These are phyloP conservation scores for Dipodascopsis uninucleata DNA, from an alignment of 805 yeast genomes.

Conservation along the genomic window DNA sequence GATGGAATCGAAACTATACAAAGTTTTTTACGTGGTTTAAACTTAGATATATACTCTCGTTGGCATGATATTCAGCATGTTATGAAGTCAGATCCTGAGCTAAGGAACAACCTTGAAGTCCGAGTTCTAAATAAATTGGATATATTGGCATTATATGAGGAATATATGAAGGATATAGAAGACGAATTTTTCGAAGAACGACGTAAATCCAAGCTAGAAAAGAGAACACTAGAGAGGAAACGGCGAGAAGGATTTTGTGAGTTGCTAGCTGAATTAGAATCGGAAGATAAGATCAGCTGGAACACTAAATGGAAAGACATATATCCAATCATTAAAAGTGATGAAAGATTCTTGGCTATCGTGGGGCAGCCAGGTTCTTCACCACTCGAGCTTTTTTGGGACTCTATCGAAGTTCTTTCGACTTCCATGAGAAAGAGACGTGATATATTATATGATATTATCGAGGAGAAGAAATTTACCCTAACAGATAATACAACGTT, in stretches of 20 bases:
- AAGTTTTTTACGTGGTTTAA: constrained; percentile 4
- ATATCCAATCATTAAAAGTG: constrained; percentile 49
- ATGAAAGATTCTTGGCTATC: constrained; percentile 53
- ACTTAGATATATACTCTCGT: constrained; percentile 8
- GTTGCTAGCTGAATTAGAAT: constrained; percentile 42
- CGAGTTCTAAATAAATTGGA: constrained; percentile 52
- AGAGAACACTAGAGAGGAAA: constrained; percentile 57
- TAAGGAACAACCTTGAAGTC: constrained; percentile 31
- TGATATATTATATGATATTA: constrained; percentile 53
- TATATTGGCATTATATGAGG: constrained; percentile 51
- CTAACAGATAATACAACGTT: constrained; percentile 28
- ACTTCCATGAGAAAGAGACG: constrained; percentile 54
- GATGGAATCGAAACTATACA: constrained; percentile 19
- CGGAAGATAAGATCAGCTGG: constrained; percentile 42
- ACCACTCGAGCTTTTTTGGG: constrained; percentile 74
- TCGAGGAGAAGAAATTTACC: constrained; percentile 39
- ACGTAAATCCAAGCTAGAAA: constrained; percentile 36
- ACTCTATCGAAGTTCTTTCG: constrained; percentile 59
- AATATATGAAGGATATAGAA: constrained; percentile 37
- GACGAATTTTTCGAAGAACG: constrained; percentile 31
- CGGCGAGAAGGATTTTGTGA: constrained; percentile 58
- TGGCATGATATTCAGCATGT: constrained; percentile 20
- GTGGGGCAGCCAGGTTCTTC: constrained; percentile 77
- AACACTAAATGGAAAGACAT: constrained; percentile 60
- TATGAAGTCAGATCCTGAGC: constrained; percentile 31